Evolutionary conservation across 345 rosid species (phyloP).

Genomic region (thale cress (Arabidopsis thaliana)): TAIR10.1 NC_003076.8:5739501-5740000

Average conservation of each 20-base stretch:
- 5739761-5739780: slow-evolving; percentile 85
- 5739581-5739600: slow-evolving; percentile 5
- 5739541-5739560: background rate
- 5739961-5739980: slow-evolving; percentile 48
- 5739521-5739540: slow-evolving; percentile 87
- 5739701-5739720: slow-evolving; percentile 93
- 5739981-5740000: slow-evolving; percentile 83
- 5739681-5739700: slow-evolving; percentile 97
- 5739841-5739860: slow-evolving; percentile 94
- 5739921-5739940: slow-evolving; percentile 10
- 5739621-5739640: slow-evolving; percentile 89
- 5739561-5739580: slow-evolving; percentile 17
- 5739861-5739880: slow-evolving; percentile 95
- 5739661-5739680: slow-evolving; percentile 98
- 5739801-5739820: slow-evolving; percentile 94
- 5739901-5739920: slow-evolving; percentile 6
- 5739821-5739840: slow-evolving; percentile 91
- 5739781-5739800: slow-evolving; percentile 75
- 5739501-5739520: slow-evolving; percentile 86
- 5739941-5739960: background rate
- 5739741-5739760: slow-evolving; percentile 91
- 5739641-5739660: slow-evolving; percentile 90
- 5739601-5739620: slow-evolving; percentile 54
- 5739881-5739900: slow-evolving; percentile 55
- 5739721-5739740: slow-evolving; percentile 88